Conservation (phyloP, 495 filamentous ascomycete genomes). For the Alectoria sarmentosa region DNA sequence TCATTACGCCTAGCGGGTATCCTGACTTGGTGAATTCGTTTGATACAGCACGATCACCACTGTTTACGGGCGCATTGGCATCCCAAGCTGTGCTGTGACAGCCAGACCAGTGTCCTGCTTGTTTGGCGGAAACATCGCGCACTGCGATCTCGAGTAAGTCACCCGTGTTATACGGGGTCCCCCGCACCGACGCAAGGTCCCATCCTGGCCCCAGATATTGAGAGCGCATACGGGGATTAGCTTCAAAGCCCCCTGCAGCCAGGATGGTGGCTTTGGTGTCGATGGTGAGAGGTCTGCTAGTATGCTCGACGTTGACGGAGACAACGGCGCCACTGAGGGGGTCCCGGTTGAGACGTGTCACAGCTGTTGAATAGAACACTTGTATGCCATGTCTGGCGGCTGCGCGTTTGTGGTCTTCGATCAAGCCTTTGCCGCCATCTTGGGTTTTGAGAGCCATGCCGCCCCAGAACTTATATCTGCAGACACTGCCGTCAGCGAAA, state of each 20-base stretch:
- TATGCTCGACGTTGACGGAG: conserved; percentile 1
- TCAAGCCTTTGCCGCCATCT: not conserved
- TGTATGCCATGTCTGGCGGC: not conserved
- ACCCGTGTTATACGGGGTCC: not conserved
- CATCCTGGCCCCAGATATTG: not conserved
- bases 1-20: not conserved
- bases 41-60: not conserved
- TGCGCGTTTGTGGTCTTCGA: conserved; percentile 2
- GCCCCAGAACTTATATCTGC: not conserved
- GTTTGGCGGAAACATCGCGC: conserved; percentile 1
- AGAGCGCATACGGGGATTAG: not conserved
- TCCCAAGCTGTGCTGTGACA: not conserved
- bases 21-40: not conserved
- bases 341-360: not conserved
- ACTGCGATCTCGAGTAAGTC: not conserved
- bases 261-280: conserved; percentile 1
- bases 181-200: not conserved
- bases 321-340: not conserved
- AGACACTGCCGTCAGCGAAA: not conserved
- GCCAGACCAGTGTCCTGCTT: not conserved
- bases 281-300: not conserved
- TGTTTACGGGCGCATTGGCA: not conserved
- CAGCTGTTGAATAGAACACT: not conserved
- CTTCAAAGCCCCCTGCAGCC: not conserved
- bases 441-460: conserved; percentile 3